A percentile compares a stretch with the other conserved stretches of the same genome.
These are phyloP conservation scores for Euphorbia peplus DNA, from an alignment of 345 rosid genomes.

Conservation along the genomic window DNA sequence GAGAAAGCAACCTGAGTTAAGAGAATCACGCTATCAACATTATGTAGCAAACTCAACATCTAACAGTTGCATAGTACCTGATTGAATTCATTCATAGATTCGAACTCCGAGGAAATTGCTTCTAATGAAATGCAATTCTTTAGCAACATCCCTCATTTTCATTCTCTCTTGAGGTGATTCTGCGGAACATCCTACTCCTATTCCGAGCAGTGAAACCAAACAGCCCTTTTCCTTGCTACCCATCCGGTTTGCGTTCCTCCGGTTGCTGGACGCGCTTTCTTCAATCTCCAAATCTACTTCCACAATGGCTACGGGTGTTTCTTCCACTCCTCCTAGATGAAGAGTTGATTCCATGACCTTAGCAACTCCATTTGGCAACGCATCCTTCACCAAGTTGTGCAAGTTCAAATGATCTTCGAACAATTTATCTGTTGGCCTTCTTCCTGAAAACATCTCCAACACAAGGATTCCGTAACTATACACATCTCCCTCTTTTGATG, in stretches of 20 bases:
- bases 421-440: conserved; percentile 7
- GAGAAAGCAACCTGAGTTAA: too few species aligned
- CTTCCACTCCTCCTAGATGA: neutral
- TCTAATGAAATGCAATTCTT: neutral
- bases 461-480: conserved; percentile 18
- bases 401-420: conserved; percentile 2
- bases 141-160: conserved; percentile 11
- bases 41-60: too few species aligned
- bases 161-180: conserved; percentile 11
- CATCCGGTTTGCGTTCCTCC: neutral
- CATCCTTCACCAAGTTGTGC: neutral
- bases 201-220: conserved; percentile 1
- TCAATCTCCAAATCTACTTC: too few species aligned
- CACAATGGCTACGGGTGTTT: neutral
- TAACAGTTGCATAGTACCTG: too few species aligned
- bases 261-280: neutral
- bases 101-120: neutral
- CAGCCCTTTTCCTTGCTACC: neutral
- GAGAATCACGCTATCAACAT: too few species aligned
- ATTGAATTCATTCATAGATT: neutral
- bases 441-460: conserved; percentile 18
- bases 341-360: conserved; percentile 1
- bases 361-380: neutral
- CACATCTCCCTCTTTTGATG: conserved; percentile 11
- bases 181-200: conserved; percentile 6